These are phyloP conservation scores for Clitopilus passeckerianus DNA, from an alignment of 768 basidiomycete species.

Conservation along the genomic window DNA sequence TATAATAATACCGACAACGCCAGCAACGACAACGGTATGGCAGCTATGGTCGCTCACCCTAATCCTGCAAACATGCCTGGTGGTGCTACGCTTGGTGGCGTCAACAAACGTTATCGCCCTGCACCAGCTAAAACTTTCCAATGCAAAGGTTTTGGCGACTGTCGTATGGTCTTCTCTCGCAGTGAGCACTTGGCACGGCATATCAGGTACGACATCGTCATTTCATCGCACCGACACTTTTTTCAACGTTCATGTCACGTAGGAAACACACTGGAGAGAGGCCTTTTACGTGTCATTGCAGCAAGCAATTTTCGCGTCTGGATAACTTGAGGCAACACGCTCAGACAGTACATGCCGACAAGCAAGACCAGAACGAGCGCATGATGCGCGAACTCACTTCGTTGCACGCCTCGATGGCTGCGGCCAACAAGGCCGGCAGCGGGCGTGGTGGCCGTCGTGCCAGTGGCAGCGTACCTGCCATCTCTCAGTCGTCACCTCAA, in stretches of 20 bases:
- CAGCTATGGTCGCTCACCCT: constrained; percentile 17
- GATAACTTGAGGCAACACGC: constrained; percentile 98
- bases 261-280: constrained; percentile 99
- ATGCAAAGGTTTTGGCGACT: constrained; percentile 92
- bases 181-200: constrained; percentile 95
- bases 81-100: constrained; percentile 13
- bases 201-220: constrained; percentile 62
- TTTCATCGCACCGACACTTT: background rate
- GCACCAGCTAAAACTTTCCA: constrained; percentile 93
- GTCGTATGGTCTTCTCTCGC: constrained; percentile 94
- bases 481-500: background rate
- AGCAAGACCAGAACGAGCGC: constrained; percentile 79
- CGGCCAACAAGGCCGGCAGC: constrained; percentile 37
- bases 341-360: constrained; percentile 95
- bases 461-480: background rate
- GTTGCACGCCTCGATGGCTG: constrained; percentile 78
- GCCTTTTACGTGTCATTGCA: constrained; percentile 94
- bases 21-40: constrained; percentile 13
- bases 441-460: constrained; percentile 8
- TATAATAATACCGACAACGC: constrained; percentile 1
- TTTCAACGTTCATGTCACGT: constrained; percentile 9
- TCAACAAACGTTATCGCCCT: constrained; percentile 67
- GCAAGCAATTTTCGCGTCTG: constrained; percentile 91
- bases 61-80: constrained; percentile 17
- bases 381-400: constrained; percentile 90